Percentiles rank a stretch among this genome's conserved stretches.
These are phyloP conservation scores for Diplotaxis tenuifolia DNA, from an alignment of 345 rosid species.

Conservation along the genomic window DNA sequence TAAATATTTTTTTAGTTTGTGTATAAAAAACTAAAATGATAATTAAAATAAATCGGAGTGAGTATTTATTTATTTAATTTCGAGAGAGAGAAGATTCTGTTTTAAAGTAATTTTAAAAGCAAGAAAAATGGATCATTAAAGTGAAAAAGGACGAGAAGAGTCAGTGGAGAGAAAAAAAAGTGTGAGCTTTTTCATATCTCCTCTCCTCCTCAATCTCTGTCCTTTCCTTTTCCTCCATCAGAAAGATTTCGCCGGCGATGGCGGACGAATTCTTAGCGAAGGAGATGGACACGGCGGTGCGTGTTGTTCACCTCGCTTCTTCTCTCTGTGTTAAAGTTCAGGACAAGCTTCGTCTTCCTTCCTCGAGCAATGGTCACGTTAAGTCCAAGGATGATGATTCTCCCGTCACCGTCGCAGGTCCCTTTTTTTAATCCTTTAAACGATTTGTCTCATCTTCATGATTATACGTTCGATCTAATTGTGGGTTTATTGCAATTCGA, in stretches of 20 bases:
- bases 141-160: background rate
- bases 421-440: background rate
- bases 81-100: no score
- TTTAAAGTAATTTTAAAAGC: background rate
- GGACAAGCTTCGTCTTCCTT: constrained; percentile 49
- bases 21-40: no score
- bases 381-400: constrained; percentile 84
- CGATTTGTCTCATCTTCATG: background rate
- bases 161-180: background rate
- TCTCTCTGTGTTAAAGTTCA: constrained; percentile 80
- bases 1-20: no score
- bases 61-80: no score
- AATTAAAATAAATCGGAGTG: no score
- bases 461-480: constrained; percentile 5
- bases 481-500: background rate
- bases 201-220: constrained; percentile 1
- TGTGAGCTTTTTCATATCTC: constrained; percentile 10
- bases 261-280: constrained; percentile 29
- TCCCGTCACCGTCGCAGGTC: constrained; percentile 91
- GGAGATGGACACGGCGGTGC: constrained; percentile 81
- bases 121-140: background rate
- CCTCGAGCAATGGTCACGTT: constrained; percentile 40
- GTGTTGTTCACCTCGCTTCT: constrained; percentile 77
- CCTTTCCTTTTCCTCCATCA: background rate
- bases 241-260: constrained; percentile 35